Percentiles rank a stretch among this genome's conserved stretches.
phyloP scores from a whole-genome alignment of 2,329 filamentous ascomycete species.

The Aspergillus uvarum region DNA sequence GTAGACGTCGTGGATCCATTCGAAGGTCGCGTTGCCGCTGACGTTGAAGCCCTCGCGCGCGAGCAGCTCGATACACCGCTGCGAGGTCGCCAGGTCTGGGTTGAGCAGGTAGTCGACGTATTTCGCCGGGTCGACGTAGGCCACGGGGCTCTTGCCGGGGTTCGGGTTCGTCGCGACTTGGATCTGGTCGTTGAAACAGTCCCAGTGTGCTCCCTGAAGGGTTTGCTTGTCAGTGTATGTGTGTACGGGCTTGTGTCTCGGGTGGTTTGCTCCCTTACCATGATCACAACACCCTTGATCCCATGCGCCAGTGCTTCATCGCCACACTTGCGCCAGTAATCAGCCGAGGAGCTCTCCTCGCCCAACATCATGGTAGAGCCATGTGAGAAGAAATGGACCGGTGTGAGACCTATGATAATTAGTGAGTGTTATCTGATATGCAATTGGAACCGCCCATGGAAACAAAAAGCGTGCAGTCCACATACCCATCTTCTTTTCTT shows the following conservation, averaged over 20 bases:
- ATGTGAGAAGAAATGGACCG: constrained; percentile 68
- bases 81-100: constrained; percentile 57
- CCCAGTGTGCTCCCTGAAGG: constrained; percentile 63
- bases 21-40: constrained; percentile 55
- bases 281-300: constrained; percentile 65
- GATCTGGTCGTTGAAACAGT: constrained; percentile 55
- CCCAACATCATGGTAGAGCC: constrained; percentile 72
- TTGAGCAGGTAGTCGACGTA: constrained; percentile 63
- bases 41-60: constrained; percentile 55
- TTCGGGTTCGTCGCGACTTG: constrained; percentile 61
- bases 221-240: neutral
- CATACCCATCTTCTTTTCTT: neutral
- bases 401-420: constrained; percentile 39
- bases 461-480: neutral
- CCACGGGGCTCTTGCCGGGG: constrained; percentile 63
- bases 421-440: neutral
- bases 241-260: neutral
- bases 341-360: constrained; percentile 60
- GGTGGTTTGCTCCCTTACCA: constrained; percentile 47
- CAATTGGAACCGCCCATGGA: neutral
- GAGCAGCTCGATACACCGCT: constrained; percentile 54
- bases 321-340: constrained; percentile 66
- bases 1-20: constrained; percentile 73
- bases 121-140: constrained; percentile 65
- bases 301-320: constrained; percentile 60